Conservation (phyloP, 331 rosid species). For the Pyracantha coccinea region DNA sequence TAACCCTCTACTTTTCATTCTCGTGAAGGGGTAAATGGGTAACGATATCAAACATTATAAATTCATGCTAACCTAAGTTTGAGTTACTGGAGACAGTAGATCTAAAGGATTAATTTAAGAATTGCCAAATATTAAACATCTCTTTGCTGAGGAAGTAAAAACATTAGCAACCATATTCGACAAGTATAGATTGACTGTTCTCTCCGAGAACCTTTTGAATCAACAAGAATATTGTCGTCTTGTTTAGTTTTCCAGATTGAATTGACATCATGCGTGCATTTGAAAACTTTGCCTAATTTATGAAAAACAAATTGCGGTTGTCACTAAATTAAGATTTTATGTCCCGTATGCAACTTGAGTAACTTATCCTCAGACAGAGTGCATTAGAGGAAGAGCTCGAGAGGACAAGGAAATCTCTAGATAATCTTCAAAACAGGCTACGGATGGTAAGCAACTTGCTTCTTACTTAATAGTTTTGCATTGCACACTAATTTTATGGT, state of each 20-base stretch:
- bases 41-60: no score
- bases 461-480: neutral
- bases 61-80: neutral
- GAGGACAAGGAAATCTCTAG: constrained; percentile 49
- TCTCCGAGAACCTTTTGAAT: neutral
- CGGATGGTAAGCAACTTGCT: constrained; percentile 57
- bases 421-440: constrained; percentile 63
- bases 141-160: neutral
- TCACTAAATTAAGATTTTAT: constrained; percentile 23
- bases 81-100: neutral
- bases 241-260: neutral
- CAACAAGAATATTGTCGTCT: neutral
- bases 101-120: neutral
- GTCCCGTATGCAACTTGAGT: constrained; percentile 42
- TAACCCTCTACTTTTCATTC: neutral
- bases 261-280: neutral
- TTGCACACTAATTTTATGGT: neutral
- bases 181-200: neutral
- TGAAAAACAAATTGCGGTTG: neutral
- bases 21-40: neutral
- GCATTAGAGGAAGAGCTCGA: constrained; percentile 84
- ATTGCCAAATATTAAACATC: neutral
- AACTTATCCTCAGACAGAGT: constrained; percentile 97
- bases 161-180: neutral
- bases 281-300: neutral